Evolutionary conservation across 1,139 yeast species (phyloP).

Genomic region (Debaryomyces singareniensis): DNA sequence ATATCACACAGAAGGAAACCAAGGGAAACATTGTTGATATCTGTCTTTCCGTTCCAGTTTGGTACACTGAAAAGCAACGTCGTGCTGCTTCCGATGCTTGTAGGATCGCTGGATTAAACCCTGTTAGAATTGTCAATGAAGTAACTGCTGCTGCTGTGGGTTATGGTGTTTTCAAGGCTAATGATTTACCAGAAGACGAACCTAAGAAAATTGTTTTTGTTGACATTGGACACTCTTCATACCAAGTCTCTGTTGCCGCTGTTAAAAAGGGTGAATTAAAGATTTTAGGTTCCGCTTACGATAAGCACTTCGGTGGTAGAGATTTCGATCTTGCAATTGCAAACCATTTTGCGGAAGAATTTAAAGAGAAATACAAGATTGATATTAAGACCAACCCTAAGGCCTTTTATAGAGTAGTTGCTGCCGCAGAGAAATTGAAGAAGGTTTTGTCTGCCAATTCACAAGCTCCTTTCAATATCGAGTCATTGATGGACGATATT

Average conservation of each 20-base stretch:
- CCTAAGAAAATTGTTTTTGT: constrained; percentile 87
- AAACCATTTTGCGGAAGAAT: constrained; percentile 89
- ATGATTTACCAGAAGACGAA: constrained; percentile 88
- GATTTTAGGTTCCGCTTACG: constrained; percentile 85
- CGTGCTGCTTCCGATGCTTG: constrained; percentile 96
- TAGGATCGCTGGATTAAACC: constrained; percentile 92
- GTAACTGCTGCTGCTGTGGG: constrained; percentile 98
- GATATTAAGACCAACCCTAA: constrained; percentile 87
- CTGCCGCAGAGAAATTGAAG: constrained; percentile 90
- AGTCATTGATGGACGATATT: constrained; percentile 94
- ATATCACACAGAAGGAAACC: constrained; percentile 74
- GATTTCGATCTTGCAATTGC: constrained; percentile 92
- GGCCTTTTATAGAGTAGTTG: constrained; percentile 88
- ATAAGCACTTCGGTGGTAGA: constrained; percentile 98
- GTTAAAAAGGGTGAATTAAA: constrained; percentile 96
- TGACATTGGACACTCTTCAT: constrained; percentile 96
- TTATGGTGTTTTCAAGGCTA: constrained; percentile 96
- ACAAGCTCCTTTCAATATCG: constrained; percentile 91
- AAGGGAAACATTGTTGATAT: constrained; percentile 79
- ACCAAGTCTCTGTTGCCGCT: constrained; percentile 84
- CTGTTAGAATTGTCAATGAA: constrained; percentile 95
- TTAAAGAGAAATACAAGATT: constrained; percentile 86
- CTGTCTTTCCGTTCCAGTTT: constrained; percentile 90
- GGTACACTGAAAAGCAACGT: constrained; percentile 97
- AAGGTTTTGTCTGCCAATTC: constrained; percentile 95